Conservation (phyloP, 129 eudicot species). For the sunflower (Helianthus annuus) region HanXRQr2.0-SUNRISE NC_035434.2:131856669-131857168, state of each 20-base stretch:
- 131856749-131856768: background rate
- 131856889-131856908: background rate
- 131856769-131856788: background rate
- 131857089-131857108: conserved; percentile 42
- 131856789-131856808: conserved; percentile 66
- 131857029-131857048: background rate
- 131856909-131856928: conserved; percentile 1
- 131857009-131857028: conserved; percentile 43
- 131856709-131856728: conserved; percentile 92
- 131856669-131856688: conserved; percentile 95
- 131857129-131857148: conserved; percentile 90
- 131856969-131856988: conserved; percentile 77
- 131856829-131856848: conserved; percentile 90
- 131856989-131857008: conserved; percentile 87
- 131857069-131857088: background rate
- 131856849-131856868: conserved; percentile 49
- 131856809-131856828: conserved; percentile 94
- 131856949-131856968: conserved; percentile 87
- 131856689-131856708: conserved; percentile 95
- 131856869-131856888: background rate
- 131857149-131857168: conserved; percentile 92
- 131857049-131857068: too few species aligned
- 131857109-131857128: conserved; percentile 95
- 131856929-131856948: conserved; percentile 85
- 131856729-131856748: background rate